A percentile compares a stretch with the other conserved stretches of the same genome.
Evolutionary conservation across 2,329 filamentous ascomycete genomes (phyloP).

Genomic region (Penicillium sp.): DNA sequence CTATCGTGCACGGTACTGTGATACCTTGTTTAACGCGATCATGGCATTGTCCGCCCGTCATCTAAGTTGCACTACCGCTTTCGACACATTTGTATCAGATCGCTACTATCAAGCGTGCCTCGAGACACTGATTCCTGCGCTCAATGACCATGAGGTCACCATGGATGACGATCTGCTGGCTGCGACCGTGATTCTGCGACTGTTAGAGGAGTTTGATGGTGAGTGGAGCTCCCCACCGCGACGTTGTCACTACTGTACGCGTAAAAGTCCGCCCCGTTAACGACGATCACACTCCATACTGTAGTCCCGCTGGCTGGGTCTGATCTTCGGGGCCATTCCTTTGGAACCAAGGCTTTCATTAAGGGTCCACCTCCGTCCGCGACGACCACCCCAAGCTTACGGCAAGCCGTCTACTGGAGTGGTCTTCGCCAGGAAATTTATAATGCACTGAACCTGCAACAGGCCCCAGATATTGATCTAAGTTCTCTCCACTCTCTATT

Average conservation of each 20-base stretch:
- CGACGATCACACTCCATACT: conserved; percentile 6
- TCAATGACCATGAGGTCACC: conserved; percentile 40
- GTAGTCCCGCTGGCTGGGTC: conserved; percentile 22
- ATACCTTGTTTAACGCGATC: conserved; percentile 43
- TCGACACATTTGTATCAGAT: conserved; percentile 44
- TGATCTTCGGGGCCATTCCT: conserved; percentile 24
- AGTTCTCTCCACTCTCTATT: conserved; percentile 29
- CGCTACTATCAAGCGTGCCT: conserved; percentile 45
- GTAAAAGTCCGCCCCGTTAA: neutral
- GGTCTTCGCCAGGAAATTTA: conserved; percentile 36
- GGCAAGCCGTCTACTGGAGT: conserved; percentile 29
- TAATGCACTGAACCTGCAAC: conserved; percentile 29
- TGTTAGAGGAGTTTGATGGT: conserved; percentile 46
- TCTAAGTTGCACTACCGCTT: conserved; percentile 39
- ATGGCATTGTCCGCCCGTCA: conserved; percentile 45
- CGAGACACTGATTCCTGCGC: conserved; percentile 40
- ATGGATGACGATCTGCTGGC: conserved; percentile 43
- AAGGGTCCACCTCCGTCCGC: conserved; percentile 27
- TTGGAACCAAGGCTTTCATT: conserved; percentile 25
- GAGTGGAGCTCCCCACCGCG: conserved; percentile 2
- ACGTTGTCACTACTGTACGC: neutral
- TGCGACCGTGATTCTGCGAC: conserved; percentile 42
- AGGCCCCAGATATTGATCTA: conserved; percentile 26
- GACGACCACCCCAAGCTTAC: conserved; percentile 27
- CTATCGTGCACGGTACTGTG: conserved; percentile 21